Percentiles rank a stretch among this genome's conserved stretches.
These are phyloP conservation scores for Rubus parviflorus DNA, from an alignment of 306 rosid genomes.

Conservation along the genomic window DNA sequence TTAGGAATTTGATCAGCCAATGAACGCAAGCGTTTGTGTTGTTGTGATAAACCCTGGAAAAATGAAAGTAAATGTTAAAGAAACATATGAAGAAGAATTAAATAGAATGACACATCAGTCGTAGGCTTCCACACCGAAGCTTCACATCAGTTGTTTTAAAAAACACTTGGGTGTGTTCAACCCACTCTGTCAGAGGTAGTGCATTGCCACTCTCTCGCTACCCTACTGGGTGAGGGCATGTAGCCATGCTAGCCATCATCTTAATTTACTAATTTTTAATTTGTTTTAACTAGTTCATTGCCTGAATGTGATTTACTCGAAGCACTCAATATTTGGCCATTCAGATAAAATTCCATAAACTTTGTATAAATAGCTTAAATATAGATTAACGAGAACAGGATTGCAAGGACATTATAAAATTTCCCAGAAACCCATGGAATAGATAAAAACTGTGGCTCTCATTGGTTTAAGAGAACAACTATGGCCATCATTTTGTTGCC, in stretches of 20 bases:
- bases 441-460: neutral
- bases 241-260: neutral
- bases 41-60: constrained; percentile 90
- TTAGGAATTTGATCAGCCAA: constrained; percentile 90
- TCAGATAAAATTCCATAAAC: neutral
- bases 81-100: neutral
- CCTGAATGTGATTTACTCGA: neutral
- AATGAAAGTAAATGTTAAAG: neutral
- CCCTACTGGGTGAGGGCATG: neutral
- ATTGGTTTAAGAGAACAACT: neutral
- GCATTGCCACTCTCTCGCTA: neutral
- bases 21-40: constrained; percentile 73
- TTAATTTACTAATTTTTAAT: neutral
- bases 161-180: neutral
- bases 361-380: neutral
- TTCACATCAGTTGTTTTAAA: constrained; percentile 1
- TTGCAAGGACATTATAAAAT: neutral
- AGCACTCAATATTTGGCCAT: neutral
- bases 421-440: neutral
- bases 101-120: constrained; percentile 8
- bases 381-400: neutral
- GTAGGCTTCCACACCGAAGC: neutral
- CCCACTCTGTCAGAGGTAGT: constrained; percentile 1
- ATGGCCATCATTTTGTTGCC: constrained; percentile 3
- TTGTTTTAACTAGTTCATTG: neutral